Conservation (phyloP, 1,139 yeast genomes). For the Pichia sp. region DNA sequence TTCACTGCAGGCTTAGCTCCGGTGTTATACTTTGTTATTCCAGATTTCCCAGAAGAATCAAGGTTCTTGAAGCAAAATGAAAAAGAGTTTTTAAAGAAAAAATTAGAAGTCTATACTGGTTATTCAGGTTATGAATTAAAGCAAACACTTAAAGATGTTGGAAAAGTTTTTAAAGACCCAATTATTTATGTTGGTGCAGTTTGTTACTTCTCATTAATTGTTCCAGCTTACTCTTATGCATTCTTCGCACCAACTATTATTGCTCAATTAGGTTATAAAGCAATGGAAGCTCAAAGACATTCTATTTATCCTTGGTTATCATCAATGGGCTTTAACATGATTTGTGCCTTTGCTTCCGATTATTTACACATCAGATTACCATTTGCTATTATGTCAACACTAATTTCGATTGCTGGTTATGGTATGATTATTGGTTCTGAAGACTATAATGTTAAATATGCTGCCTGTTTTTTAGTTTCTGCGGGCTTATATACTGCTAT, state of each 20-base stretch:
- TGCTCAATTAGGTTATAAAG: conserved; percentile 49
- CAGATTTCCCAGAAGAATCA: conserved; percentile 68
- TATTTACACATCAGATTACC: conserved; percentile 39
- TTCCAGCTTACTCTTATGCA: conserved; percentile 68
- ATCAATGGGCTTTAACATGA: conserved; percentile 51
- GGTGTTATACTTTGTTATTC: conserved; percentile 55
- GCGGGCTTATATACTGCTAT: conserved; percentile 63
- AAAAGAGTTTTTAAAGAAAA: conserved; percentile 42
- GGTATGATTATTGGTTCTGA: conserved; percentile 40
- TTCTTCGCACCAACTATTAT: conserved; percentile 64
- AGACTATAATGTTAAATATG: conserved; percentile 45
- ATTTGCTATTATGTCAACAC: conserved; percentile 38
- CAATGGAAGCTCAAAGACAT: conserved; percentile 57
- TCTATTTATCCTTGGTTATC: conserved; percentile 70
- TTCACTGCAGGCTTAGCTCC: conserved; percentile 59
- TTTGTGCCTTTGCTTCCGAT: conserved; percentile 46
- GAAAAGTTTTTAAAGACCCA: conserved; percentile 43
- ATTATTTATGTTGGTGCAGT: conserved; percentile 52
- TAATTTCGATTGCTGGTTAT: conserved; percentile 48
- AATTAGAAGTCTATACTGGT: conserved; percentile 49
- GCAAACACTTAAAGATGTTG: conserved; percentile 38
- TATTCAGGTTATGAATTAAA: conserved; percentile 48
- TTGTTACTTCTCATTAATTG: conserved; percentile 55
- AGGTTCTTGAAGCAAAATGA: conserved; percentile 46
- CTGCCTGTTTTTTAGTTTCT: conserved; percentile 63